Base-by-base conservation (phyloP, 2,329 filamentous ascomycete genomes). In the Fusarium subtropicale region DNA sequence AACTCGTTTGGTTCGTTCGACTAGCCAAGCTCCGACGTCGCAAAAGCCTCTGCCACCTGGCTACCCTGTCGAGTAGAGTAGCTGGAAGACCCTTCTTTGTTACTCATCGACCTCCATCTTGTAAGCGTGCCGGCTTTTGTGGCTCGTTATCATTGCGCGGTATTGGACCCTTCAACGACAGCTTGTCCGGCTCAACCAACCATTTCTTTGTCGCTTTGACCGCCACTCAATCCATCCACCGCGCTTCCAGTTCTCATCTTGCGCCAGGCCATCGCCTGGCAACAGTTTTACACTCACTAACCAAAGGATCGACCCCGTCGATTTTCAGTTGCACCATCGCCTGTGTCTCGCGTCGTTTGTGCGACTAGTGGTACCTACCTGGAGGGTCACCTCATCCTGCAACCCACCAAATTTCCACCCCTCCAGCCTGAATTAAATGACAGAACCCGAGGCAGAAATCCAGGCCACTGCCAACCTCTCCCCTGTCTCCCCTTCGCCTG, bases 381-480 rank as follows among this genome's bases (percentile, higher is more conserved):
- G 38, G 62, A 68, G 62, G 55, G 62, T 58, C 58, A 54, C 57
- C 57, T 63, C 57, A 59, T 48, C 45, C 63, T 60, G 39, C 68
- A 65, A 55, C 60, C 48, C 47, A 60, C 60, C 72, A 67, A 51
- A 59, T 55, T 48, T 42, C 48, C 56, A 60, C 59, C 54, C 56
- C 24, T 41, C 47, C 56, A 71, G 53, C 64, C 66, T 66, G 63
- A 67, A 52, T 70, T 81, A 76, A 61, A 86, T 86, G 84, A 80
- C 80, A 75, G 81, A 82, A 61, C 82, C 83, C 47, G 79, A 75
- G 66, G 63, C 73, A 66, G 73, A 83, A 74, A 74, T 86, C 68
- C 81, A 85, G 81, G 85, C 85, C 72, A 81, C 84, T 71, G 85
- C 85, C 78, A 80, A 83, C 76, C 79, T 87, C 60, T 85, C 81